Conservation (phyloP, 208 protist genomes). For the Trypanosoma brucei region DNA sequence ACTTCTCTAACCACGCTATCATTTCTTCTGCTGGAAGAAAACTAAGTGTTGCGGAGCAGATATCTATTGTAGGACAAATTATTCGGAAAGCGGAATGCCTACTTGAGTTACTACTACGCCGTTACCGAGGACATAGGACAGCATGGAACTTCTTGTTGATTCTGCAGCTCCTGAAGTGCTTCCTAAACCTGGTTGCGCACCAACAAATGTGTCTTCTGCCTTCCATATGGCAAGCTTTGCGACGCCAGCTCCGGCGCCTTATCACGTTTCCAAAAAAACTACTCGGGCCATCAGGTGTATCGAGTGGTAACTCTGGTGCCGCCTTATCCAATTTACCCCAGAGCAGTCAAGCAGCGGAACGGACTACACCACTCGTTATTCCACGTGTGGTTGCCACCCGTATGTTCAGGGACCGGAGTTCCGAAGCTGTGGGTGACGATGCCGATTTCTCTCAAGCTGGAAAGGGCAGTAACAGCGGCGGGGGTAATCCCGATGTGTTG, state of each 20-base stretch:
- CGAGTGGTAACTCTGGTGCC: too few species aligned
- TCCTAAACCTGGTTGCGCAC: slow-evolving; percentile 52
- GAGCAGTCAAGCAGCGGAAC: background rate
- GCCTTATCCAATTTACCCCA: background rate
- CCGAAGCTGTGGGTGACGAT: background rate
- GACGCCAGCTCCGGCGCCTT: slow-evolving; percentile 1
- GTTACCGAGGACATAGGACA: slow-evolving; percentile 37
- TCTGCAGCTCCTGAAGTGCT: slow-evolving; percentile 62
- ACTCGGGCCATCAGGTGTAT: background rate
- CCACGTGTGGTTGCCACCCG: slow-evolving; percentile 54
- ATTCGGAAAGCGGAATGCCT: slow-evolving; percentile 58
- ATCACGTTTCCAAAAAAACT: background rate
- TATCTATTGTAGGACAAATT: slow-evolving; percentile 24
- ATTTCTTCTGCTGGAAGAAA: slow-evolving; percentile 28
- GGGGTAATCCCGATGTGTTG: slow-evolving; percentile 20
- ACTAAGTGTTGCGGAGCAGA: slow-evolving; percentile 29
- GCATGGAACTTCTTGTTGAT: slow-evolving; percentile 61
- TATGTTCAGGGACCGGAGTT: slow-evolving; percentile 10
- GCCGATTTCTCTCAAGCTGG: slow-evolving; percentile 3
- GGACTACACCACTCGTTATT: slow-evolving; percentile 50
- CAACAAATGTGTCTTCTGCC: slow-evolving; percentile 62
- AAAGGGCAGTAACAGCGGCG: background rate
- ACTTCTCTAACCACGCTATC: slow-evolving; percentile 51
- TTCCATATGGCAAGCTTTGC: slow-evolving; percentile 52
- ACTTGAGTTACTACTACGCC: slow-evolving; percentile 50